Evolutionary conservation across 2,329 filamentous ascomycete species (phyloP).

Genomic region (Fusarium falciforme): DNA sequence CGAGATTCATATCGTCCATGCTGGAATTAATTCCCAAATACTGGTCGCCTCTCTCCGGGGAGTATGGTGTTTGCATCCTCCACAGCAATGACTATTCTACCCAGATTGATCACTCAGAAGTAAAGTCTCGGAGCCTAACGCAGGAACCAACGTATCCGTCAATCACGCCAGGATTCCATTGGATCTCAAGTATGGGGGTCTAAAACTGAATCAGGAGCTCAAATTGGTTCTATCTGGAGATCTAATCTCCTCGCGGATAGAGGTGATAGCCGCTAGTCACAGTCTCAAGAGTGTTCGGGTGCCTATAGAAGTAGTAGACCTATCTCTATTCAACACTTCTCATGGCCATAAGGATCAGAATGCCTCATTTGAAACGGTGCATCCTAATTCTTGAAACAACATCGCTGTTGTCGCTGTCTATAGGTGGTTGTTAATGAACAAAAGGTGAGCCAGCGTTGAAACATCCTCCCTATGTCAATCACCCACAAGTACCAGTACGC

Average conservation of each 20-base stretch:
- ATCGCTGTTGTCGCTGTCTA: not conserved
- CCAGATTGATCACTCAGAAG: not conserved
- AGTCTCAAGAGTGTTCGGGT: not conserved
- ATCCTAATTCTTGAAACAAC: not conserved
- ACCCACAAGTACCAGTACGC: accelerated
- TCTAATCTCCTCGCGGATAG: not conserved
- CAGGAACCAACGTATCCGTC: not conserved
- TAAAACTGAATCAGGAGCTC: not conserved
- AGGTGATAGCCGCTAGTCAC: not conserved
- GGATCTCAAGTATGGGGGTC: not conserved
- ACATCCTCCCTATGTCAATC: not conserved
- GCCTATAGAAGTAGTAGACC: not conserved
- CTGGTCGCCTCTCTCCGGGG: not conserved
- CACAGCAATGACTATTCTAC: not conserved
- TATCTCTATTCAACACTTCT: not conserved
- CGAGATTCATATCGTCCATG: accelerated
- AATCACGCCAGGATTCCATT: not conserved
- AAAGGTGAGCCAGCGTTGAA: not conserved
- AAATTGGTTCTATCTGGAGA: not conserved
- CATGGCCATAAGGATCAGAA: too few species aligned
- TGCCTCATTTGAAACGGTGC: not conserved
- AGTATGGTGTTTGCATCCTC: not conserved
- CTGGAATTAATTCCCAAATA: too few species aligned
- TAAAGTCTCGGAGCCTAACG: not conserved
- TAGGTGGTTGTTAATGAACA: not conserved